Percentiles rank a stretch among this genome's conserved stretches.
These are phyloP conservation scores for Lentinula sp. DNA, from an alignment of 768 basidiomycete genomes.

Conservation along the genomic window DNA sequence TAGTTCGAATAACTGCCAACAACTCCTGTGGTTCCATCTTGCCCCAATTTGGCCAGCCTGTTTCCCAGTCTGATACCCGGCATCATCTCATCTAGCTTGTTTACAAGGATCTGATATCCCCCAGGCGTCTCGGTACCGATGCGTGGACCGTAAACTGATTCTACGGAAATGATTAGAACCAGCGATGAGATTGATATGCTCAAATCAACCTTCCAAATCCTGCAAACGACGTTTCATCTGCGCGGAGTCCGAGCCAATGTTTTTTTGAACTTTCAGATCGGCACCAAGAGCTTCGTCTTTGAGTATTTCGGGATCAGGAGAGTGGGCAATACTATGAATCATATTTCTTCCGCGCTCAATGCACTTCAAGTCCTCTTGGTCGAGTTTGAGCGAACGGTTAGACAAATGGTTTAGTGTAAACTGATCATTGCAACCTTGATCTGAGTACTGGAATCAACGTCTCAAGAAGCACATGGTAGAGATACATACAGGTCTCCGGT, in stretches of 20 bases:
- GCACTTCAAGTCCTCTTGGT: background rate
- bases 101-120: constrained; percentile 27
- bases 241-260: background rate
- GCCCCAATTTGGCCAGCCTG: constrained; percentile 24
- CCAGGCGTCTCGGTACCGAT: constrained; percentile 36
- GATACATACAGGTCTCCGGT: background rate
- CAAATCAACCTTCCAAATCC: constrained; percentile 1
- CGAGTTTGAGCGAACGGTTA: background rate
- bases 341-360: constrained; percentile 2
- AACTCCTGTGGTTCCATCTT: background rate
- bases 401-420: background rate
- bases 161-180: constrained; percentile 19
- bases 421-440: background rate
- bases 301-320: background rate
- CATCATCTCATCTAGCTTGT: constrained; percentile 33
- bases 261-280: background rate
- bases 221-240: background rate
- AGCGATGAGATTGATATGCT: background rate
- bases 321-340: background rate
- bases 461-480: background rate
- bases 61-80: constrained; percentile 44
- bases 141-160: constrained; percentile 32
- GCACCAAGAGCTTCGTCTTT: background rate
- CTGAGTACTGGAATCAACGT: background rate
- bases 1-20: background rate